phyloP scores from a whole-genome alignment of 345 rosid species.

The Adansonia digitata region DNA sequence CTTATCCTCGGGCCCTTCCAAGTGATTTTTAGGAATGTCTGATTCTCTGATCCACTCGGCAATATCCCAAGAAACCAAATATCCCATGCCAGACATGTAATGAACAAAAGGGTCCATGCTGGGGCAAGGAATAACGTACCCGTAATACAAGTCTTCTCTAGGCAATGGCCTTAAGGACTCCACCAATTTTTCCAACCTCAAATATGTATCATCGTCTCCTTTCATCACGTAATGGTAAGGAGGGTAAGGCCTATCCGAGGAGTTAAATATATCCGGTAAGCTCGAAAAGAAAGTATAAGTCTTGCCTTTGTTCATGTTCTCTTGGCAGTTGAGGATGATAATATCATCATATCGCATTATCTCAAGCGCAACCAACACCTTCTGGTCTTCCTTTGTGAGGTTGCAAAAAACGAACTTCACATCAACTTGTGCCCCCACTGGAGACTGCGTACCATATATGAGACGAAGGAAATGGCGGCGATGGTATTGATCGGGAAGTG shows the following conservation, averaged over 20 bases:
- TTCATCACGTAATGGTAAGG: slow-evolving; percentile 91
- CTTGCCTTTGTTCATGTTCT: slow-evolving; percentile 90
- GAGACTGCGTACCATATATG: slow-evolving; percentile 59
- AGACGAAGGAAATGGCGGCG: slow-evolving; percentile 69
- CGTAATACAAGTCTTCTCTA: slow-evolving; percentile 74
- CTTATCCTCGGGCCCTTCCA: slow-evolving; percentile 73
- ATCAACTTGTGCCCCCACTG: slow-evolving; percentile 43
- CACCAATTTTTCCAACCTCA: slow-evolving; percentile 47
- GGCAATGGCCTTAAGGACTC: slow-evolving; percentile 63
- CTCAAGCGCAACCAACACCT: slow-evolving; percentile 74
- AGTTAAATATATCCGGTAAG: slow-evolving; percentile 52
- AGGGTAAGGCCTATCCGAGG: slow-evolving; percentile 35
- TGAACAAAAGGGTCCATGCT: slow-evolving; percentile 87
- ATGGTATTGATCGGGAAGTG: slow-evolving; percentile 75
- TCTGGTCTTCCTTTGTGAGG: slow-evolving; percentile 81
- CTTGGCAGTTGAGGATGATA: slow-evolving; percentile 66
- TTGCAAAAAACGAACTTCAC: slow-evolving; percentile 93
- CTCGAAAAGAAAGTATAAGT: slow-evolving; percentile 77
- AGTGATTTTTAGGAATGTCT: slow-evolving; percentile 57
- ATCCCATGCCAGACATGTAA: slow-evolving; percentile 96
- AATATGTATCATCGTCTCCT: slow-evolving; percentile 67
- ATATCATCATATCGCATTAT: slow-evolving; percentile 82
- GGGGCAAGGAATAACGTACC: slow-evolving; percentile 75
- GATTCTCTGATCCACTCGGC: slow-evolving; percentile 77
- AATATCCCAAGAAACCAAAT: slow-evolving; percentile 79